Evolutionary conservation across 805 yeast genomes (phyloP).

Genomic region (Nakazawaea ernobii): DNA sequence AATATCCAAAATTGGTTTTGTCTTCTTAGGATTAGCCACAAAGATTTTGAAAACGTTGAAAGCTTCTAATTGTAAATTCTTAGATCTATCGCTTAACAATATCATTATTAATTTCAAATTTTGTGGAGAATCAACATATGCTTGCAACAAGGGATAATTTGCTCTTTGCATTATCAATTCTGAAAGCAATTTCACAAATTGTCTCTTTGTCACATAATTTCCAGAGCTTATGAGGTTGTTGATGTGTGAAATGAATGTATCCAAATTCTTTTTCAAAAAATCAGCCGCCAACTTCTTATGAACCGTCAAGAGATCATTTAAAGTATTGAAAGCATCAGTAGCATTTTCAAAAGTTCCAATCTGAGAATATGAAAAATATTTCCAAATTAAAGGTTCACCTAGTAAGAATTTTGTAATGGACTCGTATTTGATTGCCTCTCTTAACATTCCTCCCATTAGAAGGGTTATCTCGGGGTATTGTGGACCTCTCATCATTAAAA

Average conservation of each 20-base stretch:
- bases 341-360: constrained; percentile 81
- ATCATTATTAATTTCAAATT: constrained; percentile 85
- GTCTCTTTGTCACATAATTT: constrained; percentile 90
- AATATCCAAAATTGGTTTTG: constrained; percentile 74
- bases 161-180: constrained; percentile 66
- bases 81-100: constrained; percentile 79
- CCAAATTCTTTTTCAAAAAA: constrained; percentile 57
- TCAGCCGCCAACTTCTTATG: constrained; percentile 68
- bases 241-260: constrained; percentile 52
- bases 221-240: constrained; percentile 68
- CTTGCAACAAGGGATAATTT: constrained; percentile 66
- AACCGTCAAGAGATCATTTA: constrained; percentile 59
- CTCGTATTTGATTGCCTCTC: constrained; percentile 83
- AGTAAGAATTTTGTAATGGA: constrained; percentile 56
- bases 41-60: constrained; percentile 92
- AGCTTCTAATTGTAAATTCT: constrained; percentile 83
- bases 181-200: constrained; percentile 71
- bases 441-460: constrained; percentile 68
- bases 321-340: constrained; percentile 80
- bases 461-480: constrained; percentile 70
- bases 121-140: constrained; percentile 74
- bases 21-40: constrained; percentile 92
- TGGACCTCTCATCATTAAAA: constrained; percentile 61
- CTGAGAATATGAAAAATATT: constrained; percentile 71
- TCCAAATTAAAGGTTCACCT: constrained; percentile 66